A percentile compares a stretch with the other conserved stretches of the same genome.
Conservation (phyloP, 164 flowering plant species). For the Umbilicus rupestris region DNA sequence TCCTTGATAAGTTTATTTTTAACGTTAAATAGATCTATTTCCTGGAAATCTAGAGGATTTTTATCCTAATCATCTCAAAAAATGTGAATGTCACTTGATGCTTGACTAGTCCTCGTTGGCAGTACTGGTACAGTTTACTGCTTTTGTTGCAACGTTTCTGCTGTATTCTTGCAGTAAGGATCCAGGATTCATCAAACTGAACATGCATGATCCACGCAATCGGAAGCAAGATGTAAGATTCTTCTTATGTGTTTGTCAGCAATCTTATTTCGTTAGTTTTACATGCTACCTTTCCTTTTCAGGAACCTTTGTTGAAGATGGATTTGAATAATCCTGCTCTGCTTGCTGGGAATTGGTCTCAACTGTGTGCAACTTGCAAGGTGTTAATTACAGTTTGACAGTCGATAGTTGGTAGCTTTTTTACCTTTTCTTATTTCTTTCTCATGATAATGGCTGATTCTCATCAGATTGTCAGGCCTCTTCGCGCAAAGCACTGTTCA, state of each 20-base stretch:
- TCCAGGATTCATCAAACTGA: slow-evolving; percentile 82
- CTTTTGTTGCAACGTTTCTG: not conserved
- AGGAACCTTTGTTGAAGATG: slow-evolving; percentile 88
- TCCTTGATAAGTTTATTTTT: too few species aligned
- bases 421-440: not conserved
- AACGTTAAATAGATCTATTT: too few species aligned
- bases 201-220: slow-evolving; percentile 49
- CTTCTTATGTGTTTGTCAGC: not conserved
- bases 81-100: not conserved
- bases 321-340: slow-evolving; percentile 77
- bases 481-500: slow-evolving; percentile 94
- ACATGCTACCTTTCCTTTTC: not conserved
- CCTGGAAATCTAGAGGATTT: too few species aligned
- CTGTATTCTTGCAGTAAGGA: slow-evolving; percentile 55
- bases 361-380: slow-evolving; percentile 98
- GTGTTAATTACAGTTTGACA: slow-evolving; percentile 17
- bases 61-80: too few species aligned
- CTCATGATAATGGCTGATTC: slow-evolving; percentile 5
- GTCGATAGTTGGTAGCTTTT: not conserved
- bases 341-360: slow-evolving; percentile 96
- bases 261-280: not conserved
- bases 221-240: slow-evolving; percentile 77
- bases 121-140: not conserved
- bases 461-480: slow-evolving; percentile 87
- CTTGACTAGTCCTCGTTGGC: not conserved